phyloP scores from a whole-genome alignment of 2,329 filamentous ascomycete species.

The Cladosporium cucumerinum region DNA sequence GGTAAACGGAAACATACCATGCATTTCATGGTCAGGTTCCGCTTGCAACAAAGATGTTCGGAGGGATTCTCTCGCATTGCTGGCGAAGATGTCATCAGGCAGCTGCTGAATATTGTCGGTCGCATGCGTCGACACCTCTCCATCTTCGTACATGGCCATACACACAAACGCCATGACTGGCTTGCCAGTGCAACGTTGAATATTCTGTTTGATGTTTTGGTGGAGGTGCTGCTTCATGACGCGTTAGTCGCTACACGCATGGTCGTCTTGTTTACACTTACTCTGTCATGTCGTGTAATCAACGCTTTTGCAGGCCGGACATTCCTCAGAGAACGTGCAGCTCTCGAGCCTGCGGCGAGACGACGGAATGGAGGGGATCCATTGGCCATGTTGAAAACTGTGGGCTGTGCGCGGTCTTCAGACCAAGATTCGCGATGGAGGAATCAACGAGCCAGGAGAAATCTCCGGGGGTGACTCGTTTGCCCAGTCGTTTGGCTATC shows the following conservation, averaged over 20 bases:
- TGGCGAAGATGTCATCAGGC: background rate
- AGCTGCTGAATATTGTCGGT: conserved; percentile 1
- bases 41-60: background rate
- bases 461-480: background rate
- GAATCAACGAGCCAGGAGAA: background rate
- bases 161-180: conserved; percentile 15
- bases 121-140: conserved; percentile 16
- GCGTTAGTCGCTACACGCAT: background rate
- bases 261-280: background rate
- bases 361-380: background rate
- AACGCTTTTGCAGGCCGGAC: background rate
- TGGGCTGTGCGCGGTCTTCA: background rate
- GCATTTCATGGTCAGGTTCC: background rate
- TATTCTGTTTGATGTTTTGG: background rate
- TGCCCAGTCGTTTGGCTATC: background rate
- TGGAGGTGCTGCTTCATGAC: conserved; percentile 6
- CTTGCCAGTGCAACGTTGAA: background rate
- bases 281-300: background rate
- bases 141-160: conserved; percentile 19
- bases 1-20: background rate
- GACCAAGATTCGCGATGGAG: background rate
- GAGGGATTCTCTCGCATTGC: background rate
- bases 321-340: background rate
- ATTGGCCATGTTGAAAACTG: background rate
- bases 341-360: background rate